Evolutionary conservation across 2,329 filamentous ascomycete genomes (phyloP), one percentile per base, ranked within the genome.

Genomic region (Dactylonectria estremocensis): DNA sequence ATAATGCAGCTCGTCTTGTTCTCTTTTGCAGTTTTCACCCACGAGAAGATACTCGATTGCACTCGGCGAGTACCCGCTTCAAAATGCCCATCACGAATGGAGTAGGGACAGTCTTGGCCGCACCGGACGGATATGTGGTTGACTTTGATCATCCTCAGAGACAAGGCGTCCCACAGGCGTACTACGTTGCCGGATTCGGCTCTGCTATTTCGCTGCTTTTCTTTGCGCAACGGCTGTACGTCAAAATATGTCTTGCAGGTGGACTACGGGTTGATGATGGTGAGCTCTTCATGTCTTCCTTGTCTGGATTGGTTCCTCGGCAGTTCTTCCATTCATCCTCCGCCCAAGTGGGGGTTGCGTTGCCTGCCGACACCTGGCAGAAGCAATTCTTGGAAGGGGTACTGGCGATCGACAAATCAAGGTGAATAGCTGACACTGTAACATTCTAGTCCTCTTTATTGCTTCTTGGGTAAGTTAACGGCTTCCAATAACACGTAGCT

Each of bases 141-240:
- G 70, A 82, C 55, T 79, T 82, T 49, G 76, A 76, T 2, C 70
- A 80, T 46, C 79, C 80, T 2, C 71, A 72, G 43, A 70, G 71
- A 13, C 72, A 76, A 20, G 71, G 65, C 14, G 74, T 73, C 14
- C 33, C 67, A 3, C 66, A 68, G n/a, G 64, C 67, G n/a, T 77
- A 77, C 64, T 68, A 66, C 6, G 61, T 75, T 8, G 59, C 69
- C 2, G 69, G 60, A 3, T 68, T 76, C 35, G 71, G 75, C 5
- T 69, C 68, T 45, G 61, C 67, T 0, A 33, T 77, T n/a, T 65
- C 67, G 13, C 49, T 75, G 10, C 37, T 75, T 4, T 74, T 76
- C 24, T 69, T 77, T 46, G 63, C 52, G n/a, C 76, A 78, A 67
- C 66, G 74, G n/a, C 40, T 77, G 14, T 77, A 76, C 52, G 71